Conservation (phyloP, 208 protist genomes). For the Trypanosoma theileri region DNA sequence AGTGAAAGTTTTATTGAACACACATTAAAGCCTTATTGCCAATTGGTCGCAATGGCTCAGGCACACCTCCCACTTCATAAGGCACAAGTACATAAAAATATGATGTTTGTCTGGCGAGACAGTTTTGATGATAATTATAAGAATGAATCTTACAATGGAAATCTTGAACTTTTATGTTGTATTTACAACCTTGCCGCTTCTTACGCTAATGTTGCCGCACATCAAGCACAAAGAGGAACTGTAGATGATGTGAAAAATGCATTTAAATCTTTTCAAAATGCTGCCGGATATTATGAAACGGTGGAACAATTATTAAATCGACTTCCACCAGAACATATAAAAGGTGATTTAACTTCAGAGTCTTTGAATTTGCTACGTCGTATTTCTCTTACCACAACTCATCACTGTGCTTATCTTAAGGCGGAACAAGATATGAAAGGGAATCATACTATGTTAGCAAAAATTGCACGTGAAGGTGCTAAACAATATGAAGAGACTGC, state of each 20-base stretch:
- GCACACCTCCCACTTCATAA: conserved; percentile 70
- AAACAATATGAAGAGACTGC: conserved; percentile 70
- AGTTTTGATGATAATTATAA: conserved; percentile 68
- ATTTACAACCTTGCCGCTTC: conserved; percentile 86
- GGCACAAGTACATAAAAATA: conserved; percentile 49
- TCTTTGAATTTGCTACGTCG: conserved; percentile 55
- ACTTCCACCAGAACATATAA: conserved; percentile 60
- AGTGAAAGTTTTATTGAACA: conserved; percentile 67
- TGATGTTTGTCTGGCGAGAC: conserved; percentile 67
- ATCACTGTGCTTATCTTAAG: conserved; percentile 84
- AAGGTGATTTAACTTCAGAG: conserved; percentile 62
- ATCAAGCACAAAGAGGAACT: conserved; percentile 38
- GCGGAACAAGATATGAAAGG: conserved; percentile 67
- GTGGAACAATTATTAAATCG: conserved; percentile 48
- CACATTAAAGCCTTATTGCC: conserved; percentile 68
- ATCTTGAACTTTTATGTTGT: conserved; percentile 77
- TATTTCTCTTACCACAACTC: conserved; percentile 63
- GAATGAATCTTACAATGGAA: conserved; percentile 63
- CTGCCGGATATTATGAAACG: conserved; percentile 82
- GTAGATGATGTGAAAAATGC: conserved; percentile 66
- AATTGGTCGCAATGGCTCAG: conserved; percentile 71
- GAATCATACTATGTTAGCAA: conserved; percentile 69
- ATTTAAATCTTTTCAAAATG: conserved; percentile 74
- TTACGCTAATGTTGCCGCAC: conserved; percentile 49
- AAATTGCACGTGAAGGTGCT: conserved; percentile 72